Percentiles rank a stretch among this genome's conserved stretches.
phyloP scores from a whole-genome alignment of 805 yeast genomes.

The Yarrowia sp. region DNA sequence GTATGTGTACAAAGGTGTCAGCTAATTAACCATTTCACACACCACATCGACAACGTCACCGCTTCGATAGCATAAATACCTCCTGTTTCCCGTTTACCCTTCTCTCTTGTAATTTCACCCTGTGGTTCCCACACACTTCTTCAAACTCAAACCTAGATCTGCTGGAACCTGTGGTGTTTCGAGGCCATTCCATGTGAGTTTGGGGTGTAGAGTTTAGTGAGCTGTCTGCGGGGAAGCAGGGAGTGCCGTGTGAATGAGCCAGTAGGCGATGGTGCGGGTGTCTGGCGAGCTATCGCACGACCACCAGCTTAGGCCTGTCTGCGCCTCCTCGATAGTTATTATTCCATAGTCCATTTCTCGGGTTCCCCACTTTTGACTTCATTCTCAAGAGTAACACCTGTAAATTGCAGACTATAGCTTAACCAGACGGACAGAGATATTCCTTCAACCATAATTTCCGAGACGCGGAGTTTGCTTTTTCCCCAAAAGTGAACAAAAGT shows the following conservation, averaged over 20 bases:
- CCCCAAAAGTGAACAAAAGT: neutral
- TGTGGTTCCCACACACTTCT: constrained; percentile 5
- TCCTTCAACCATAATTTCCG: neutral
- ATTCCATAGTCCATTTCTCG: neutral
- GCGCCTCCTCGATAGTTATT: neutral
- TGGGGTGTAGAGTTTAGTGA: constrained; percentile 27
- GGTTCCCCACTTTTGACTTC: neutral
- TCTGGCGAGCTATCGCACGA: too few species aligned
- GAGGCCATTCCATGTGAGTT: constrained; percentile 34
- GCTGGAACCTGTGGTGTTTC: constrained; percentile 26
- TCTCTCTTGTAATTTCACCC: constrained; percentile 3
- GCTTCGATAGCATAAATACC: neutral
- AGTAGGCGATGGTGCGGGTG: neutral
- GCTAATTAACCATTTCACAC: too few species aligned
- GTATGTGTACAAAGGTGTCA: too few species aligned
- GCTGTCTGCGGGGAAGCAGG: constrained; percentile 33
- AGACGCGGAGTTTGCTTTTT: neutral
- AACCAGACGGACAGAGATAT: neutral
- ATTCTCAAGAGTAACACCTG: neutral
- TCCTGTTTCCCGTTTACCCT: neutral
- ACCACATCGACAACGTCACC: neutral
- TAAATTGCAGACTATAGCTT: constrained; percentile 3
- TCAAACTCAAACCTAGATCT: constrained; percentile 18
- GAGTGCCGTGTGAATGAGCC: neutral
- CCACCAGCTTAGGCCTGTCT: too few species aligned